Evolutionary conservation across 2,329 filamentous ascomycete genomes (phyloP).

Genomic region (Colletotrichum magnum): DNA sequence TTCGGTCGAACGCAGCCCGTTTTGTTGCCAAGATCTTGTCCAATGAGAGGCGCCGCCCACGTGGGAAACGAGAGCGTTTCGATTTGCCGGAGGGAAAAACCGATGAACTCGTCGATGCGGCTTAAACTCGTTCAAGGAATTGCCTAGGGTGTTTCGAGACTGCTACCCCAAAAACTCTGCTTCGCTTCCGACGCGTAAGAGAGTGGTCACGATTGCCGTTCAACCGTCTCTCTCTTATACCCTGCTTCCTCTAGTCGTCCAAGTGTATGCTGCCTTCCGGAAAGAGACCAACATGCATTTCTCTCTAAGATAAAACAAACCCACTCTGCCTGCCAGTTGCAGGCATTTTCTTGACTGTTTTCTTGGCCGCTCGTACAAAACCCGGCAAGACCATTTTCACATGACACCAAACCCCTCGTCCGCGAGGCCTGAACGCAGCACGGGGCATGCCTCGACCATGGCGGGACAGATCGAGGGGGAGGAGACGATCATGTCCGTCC

Average conservation of each 20-base stretch:
- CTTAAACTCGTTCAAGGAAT: background rate
- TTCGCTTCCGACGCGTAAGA: constrained; percentile 4
- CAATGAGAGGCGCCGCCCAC: constrained; percentile 26
- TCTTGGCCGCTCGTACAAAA: no score
- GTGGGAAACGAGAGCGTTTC: constrained; percentile 18
- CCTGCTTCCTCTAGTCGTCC: background rate
- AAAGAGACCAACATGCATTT: background rate
- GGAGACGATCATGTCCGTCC: constrained; percentile 20
- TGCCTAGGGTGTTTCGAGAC: constrained; percentile 12
- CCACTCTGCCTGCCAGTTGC: no score
- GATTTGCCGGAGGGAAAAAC: constrained; percentile 20
- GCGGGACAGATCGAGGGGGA: background rate
- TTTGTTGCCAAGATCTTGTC: constrained; percentile 26
- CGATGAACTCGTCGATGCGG: background rate
- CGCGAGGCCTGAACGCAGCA: background rate
- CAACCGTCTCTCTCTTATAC: background rate
- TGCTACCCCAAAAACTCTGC: constrained; percentile 4
- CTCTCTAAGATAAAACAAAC: background rate
- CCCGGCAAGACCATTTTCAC: no score
- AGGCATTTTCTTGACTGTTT: background rate
- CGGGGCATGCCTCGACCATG: background rate
- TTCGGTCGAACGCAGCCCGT: background rate
- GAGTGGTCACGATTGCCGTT: background rate
- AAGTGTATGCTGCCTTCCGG: background rate
- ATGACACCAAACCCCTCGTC: constrained; percentile 3